Conservation (phyloP, 768 basidiomycete species). For the Amanita jacksonii region DNA sequence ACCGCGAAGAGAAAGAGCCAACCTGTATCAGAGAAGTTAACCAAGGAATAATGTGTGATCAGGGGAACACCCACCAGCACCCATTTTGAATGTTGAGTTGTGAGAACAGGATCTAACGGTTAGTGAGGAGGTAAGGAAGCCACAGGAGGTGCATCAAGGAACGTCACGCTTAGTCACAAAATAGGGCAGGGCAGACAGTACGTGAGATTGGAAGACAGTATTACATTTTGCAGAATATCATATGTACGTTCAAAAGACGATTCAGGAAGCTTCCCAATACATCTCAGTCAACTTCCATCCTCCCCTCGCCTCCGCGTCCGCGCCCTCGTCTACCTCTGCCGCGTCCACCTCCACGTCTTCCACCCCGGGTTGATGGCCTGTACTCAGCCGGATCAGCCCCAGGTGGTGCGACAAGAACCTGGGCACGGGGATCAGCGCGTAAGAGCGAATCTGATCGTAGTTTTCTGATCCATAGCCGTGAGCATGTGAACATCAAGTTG, state of each 20-base stretch:
- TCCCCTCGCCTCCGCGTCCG: constrained; percentile 25
- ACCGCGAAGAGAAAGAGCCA: constrained; percentile 97
- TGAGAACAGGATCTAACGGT: not conserved
- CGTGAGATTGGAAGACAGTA: not conserved
- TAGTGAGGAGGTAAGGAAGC: constrained; percentile 14
- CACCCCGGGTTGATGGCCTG: constrained; percentile 23
- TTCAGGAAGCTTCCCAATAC: not conserved
- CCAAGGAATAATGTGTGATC: not conserved
- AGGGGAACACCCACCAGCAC: constrained; percentile 8
- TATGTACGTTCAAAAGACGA: no score
- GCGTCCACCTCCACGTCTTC: constrained; percentile 30
- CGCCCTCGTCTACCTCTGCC: constrained; percentile 27
- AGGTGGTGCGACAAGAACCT: constrained; percentile 59
- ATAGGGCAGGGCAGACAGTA: constrained; percentile 6
- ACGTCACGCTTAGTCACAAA: constrained; percentile 6
- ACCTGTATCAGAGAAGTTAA: constrained; percentile 32
- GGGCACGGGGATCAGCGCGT: constrained; percentile 51
- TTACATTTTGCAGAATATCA: not conserved
- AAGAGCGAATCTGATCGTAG: constrained; percentile 77
- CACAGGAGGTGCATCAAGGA: constrained; percentile 17
- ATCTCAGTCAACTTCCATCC: constrained; percentile 53
- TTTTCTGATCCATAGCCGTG: constrained; percentile 42
- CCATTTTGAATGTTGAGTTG: not conserved
- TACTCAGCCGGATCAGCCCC: constrained; percentile 51
- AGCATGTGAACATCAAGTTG: not conserved